Evolutionary conservation across 106 monocot species (phyloP).

Genomic region (Phalaenopsis equestris): DNA sequence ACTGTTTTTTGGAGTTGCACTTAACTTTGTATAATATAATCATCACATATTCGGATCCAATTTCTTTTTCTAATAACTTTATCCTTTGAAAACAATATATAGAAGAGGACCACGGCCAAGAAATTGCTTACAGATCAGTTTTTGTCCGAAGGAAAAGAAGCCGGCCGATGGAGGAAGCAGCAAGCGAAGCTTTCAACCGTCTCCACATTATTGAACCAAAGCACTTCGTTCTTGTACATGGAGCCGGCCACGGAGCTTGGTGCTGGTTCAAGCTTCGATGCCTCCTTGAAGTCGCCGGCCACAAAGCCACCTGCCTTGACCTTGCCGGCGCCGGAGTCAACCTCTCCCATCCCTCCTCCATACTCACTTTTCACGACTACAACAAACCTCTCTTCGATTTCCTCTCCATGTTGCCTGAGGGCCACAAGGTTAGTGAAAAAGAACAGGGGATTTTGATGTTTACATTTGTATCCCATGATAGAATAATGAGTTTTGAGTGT

Average conservation of each 20-base stretch:
- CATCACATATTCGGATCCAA: too few relatives aligned
- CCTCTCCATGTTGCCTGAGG: slow-evolving; percentile 24
- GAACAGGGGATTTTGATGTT: too few relatives aligned
- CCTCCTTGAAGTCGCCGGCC: slow-evolving; percentile 26
- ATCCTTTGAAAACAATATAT: too few relatives aligned
- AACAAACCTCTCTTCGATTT: slow-evolving; percentile 31
- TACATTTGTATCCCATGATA: too few relatives aligned
- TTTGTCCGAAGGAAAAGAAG: background rate
- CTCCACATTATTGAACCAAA: background rate
- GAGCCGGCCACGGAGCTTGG: slow-evolving; percentile 47
- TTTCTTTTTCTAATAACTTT: too few relatives aligned
- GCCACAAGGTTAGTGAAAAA: slow-evolving; percentile 18
- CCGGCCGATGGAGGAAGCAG: background rate
- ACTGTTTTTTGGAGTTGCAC: too few relatives aligned
- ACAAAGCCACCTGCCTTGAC: slow-evolving; percentile 32
- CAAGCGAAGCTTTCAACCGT: background rate
- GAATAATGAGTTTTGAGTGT: too few relatives aligned
- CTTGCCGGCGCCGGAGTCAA: slow-evolving; percentile 32
- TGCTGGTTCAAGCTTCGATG: slow-evolving; percentile 36
- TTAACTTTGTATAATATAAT: too few relatives aligned
- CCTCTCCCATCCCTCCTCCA: slow-evolving; percentile 15
- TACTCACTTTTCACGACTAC: slow-evolving; percentile 31
- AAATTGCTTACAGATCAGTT: background rate
- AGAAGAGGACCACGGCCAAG: too few relatives aligned
- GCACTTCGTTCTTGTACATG: slow-evolving; percentile 47